Evolutionary conservation across 306 rosid genomes (phyloP).

Genomic region (Quercus dentata): DNA sequence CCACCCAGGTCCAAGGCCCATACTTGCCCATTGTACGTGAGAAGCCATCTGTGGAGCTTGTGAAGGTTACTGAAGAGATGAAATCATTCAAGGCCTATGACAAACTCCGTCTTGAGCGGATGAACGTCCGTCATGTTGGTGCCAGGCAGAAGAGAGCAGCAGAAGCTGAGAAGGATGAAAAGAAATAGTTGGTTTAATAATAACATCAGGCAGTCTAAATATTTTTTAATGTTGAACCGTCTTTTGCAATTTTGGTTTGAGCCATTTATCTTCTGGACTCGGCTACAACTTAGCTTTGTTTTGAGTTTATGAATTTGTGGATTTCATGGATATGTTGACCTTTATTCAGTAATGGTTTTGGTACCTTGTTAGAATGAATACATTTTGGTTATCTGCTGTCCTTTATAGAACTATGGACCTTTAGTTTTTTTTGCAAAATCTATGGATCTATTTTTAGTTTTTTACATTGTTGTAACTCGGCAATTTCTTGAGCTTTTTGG

Average conservation of each 20-base stretch:
- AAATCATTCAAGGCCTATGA: slow-evolving; percentile 52
- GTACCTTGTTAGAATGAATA: background rate
- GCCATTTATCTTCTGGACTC: background rate
- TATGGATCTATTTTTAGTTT: background rate
- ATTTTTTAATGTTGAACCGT: background rate
- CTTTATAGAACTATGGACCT: background rate
- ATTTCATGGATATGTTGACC: background rate
- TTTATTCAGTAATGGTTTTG: background rate
- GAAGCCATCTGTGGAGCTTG: slow-evolving; percentile 50
- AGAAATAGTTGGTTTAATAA: slow-evolving; percentile 28
- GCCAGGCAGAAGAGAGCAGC: slow-evolving; percentile 55
- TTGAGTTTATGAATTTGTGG: background rate
- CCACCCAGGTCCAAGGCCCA: slow-evolving; percentile 56
- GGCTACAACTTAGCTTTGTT: background rate
- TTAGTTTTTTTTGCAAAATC: too few relatives aligned
- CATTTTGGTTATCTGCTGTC: background rate
- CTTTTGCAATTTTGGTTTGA: background rate
- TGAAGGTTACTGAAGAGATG: slow-evolving; percentile 47
- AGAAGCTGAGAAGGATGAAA: slow-evolving; percentile 66
- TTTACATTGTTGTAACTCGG: background rate
- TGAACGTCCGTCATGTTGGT: slow-evolving; percentile 40
- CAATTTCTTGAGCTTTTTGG: too few relatives aligned
- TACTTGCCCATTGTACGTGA: slow-evolving; percentile 40
- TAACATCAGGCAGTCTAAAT: background rate
- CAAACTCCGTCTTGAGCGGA: slow-evolving; percentile 50